A percentile compares a stretch with the other conserved stretches of the same genome.
These are phyloP conservation scores for Candida sanyaensis DNA, from an alignment of 1,139 yeast species.

Conservation along the genomic window DNA sequence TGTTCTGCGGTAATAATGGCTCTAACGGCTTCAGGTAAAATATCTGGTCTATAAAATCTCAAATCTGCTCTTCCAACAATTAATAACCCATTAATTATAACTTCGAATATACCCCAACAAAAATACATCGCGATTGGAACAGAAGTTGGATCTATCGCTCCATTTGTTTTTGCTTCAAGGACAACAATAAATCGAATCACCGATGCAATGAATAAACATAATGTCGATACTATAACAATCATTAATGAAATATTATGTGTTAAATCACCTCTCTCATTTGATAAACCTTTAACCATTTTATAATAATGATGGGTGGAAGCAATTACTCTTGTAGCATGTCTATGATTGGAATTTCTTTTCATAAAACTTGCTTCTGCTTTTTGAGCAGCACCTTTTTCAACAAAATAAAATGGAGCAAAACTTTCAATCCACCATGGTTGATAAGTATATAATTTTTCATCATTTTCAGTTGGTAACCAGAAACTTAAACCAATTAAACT, in stretches of 20 bases:
- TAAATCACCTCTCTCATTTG: constrained; percentile 40
- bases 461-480: constrained; percentile 56
- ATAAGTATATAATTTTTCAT: constrained; percentile 43
- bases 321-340: constrained; percentile 46
- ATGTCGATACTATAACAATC: constrained; percentile 32
- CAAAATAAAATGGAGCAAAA: constrained; percentile 45
- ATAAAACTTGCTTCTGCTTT: constrained; percentile 44
- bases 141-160: constrained; percentile 23
- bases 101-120: constrained; percentile 43
- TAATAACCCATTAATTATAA: constrained; percentile 34
- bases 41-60: constrained; percentile 48
- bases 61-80: constrained; percentile 49
- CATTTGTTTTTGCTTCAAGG: constrained; percentile 27
- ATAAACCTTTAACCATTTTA: constrained; percentile 43
- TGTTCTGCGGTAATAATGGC: constrained; percentile 46
- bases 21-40: constrained; percentile 38
- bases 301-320: constrained; percentile 47
- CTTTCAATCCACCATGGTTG: constrained; percentile 53
- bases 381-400: constrained; percentile 36
- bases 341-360: constrained; percentile 45
- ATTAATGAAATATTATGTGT: constrained; percentile 38
- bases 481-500: constrained; percentile 50
- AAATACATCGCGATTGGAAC: constrained; percentile 35
- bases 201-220: constrained; percentile 34
- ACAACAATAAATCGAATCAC: constrained; percentile 33